Conservation (phyloP, 805 yeast genomes). For the Ogataea pini region DNA sequence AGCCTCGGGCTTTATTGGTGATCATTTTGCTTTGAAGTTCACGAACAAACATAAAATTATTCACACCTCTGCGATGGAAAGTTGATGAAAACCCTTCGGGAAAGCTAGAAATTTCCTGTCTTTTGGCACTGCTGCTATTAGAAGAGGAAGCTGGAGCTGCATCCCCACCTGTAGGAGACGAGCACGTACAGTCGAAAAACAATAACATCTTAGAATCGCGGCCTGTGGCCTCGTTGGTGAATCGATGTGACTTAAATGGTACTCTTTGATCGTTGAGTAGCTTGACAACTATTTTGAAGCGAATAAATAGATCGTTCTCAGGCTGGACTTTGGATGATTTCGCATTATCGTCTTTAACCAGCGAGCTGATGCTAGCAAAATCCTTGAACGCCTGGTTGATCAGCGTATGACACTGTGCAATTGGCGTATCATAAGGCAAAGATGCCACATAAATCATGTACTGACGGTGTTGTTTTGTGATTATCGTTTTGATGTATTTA, state of each 20-base stretch:
- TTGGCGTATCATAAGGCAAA: slow-evolving; percentile 32
- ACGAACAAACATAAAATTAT: slow-evolving; percentile 52
- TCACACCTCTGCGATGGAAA: slow-evolving; percentile 48
- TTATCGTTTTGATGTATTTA: slow-evolving; percentile 29
- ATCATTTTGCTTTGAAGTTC: slow-evolving; percentile 49
- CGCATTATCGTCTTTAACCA: slow-evolving; percentile 23
- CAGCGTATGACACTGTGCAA: slow-evolving; percentile 24
- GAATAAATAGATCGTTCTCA: slow-evolving; percentile 30
- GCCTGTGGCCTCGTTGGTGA: slow-evolving; percentile 31
- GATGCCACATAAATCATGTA: slow-evolving; percentile 32
- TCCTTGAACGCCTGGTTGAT: slow-evolving; percentile 29
- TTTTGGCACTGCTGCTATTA: slow-evolving; percentile 12
- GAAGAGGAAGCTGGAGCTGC: slow-evolving; percentile 1
- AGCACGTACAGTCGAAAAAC: slow-evolving; percentile 30
- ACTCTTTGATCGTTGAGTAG: slow-evolving; percentile 28
- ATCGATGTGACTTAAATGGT: slow-evolving; percentile 33
- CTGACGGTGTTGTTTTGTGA: slow-evolving; percentile 28
- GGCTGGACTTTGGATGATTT: slow-evolving; percentile 26
- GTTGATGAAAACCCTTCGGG: slow-evolving; percentile 55
- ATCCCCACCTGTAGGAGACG: slow-evolving; percentile 24
- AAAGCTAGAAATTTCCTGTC: slow-evolving; percentile 34
- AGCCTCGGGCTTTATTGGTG: slow-evolving; percentile 36
- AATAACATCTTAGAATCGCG: slow-evolving; percentile 35
- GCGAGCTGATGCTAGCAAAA: slow-evolving; percentile 28
- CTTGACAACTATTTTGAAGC: slow-evolving; percentile 29